Evolutionary conservation across 2,329 filamentous ascomycete species (phyloP), one percentile per base, ranked within the genome.

Genomic region (Hypoxylon sp.): DNA sequence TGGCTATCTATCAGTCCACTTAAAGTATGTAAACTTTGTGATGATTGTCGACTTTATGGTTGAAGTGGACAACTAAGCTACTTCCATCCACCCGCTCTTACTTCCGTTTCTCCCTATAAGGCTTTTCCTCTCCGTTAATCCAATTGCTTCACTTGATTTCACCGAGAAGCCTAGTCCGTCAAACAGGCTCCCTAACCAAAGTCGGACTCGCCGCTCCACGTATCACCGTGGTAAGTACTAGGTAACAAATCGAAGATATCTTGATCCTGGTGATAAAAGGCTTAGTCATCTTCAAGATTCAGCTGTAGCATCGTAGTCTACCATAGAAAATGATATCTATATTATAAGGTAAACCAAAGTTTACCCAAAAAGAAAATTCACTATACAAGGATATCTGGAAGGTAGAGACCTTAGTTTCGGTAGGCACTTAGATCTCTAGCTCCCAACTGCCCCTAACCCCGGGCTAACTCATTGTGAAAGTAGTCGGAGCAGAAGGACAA

Each of bases 181-280:
- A 41, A 70, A 70, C 34, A 60, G 4, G 62, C 80, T 84, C 0
- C 84, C 84, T 0, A 82, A 82, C 0, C 89, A 74, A 91, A 91
- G 72, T 90, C 87, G 0, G 89, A 89, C 41, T 77, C 74, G 1
- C 88, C 89, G 1, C 89, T 89, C 3, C 92, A 77, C 8, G 85
- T 88, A 71, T 91, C 89, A 5, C 89, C 89, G 37, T 92, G 78
- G 70, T 92, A 92, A 70, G 91, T 91, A n/a, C n/a, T n/a, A n/a
- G n/a, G n/a, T n/a, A n/a, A n/a, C n/a, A n/a, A n/a, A n/a, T n/a
- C n/a, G n/a, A n/a, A n/a, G n/a, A n/a, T n/a, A n/a, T n/a, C n/a
- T n/a, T n/a, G n/a, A n/a, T n/a, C n/a, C n/a, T n/a, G n/a, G n/a
- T n/a, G n/a, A n/a, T n/a, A n/a, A n/a, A n/a, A n/a, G n/a, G n/a